A percentile compares a stretch with the other conserved stretches of the same genome.
phyloP scores from a whole-genome alignment of 192 early-diverging fungal species.

The Martensiomyces pterosporus region DNA sequence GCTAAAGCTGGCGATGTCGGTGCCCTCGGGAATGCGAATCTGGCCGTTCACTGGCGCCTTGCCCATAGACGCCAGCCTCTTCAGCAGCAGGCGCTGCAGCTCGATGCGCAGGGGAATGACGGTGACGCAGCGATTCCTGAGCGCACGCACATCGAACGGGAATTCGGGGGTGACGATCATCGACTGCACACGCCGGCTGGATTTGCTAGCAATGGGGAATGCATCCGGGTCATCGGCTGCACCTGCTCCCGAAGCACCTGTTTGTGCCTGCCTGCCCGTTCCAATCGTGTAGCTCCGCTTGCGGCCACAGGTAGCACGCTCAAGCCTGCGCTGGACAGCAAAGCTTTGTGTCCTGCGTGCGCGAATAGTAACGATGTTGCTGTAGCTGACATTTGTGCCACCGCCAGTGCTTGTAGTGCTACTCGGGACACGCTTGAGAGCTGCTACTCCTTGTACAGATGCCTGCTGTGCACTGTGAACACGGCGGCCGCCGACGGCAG shows the following conservation, averaged over 20 bases:
- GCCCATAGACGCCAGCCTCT: neutral
- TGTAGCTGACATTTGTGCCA: no score
- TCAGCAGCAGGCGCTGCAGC: slow-evolving; percentile 30
- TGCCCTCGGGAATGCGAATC: no score
- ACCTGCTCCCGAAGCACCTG: slow-evolving; percentile 1
- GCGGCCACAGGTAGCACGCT: slow-evolving; percentile 26
- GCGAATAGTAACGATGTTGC: slow-evolving; percentile 31
- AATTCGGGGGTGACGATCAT: slow-evolving; percentile 18
- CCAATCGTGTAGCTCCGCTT: slow-evolving; percentile 44
- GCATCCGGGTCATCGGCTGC: neutral
- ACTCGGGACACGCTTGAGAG: no score
- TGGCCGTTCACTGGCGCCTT: neutral
- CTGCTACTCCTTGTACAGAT: neutral
- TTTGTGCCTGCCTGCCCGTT: slow-evolving; percentile 28
- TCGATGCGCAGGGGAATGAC: slow-evolving; percentile 35
- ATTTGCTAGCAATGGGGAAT: slow-evolving; percentile 16
- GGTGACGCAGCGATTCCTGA: slow-evolving; percentile 22
- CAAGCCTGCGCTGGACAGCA: slow-evolving; percentile 25
- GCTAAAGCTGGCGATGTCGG: no score
- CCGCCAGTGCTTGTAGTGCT: neutral
- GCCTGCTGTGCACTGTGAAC: slow-evolving; percentile 2
- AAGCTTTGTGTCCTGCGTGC: slow-evolving; percentile 39
- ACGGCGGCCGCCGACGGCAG: slow-evolving; percentile 34
- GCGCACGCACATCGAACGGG: neutral
- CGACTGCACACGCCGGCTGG: slow-evolving; percentile 31